Evolutionary conservation across 2,329 filamentous ascomycete species (phyloP), one percentile per base, ranked within the genome.

Genomic region (Endoconidiophora laricicola): DNA sequence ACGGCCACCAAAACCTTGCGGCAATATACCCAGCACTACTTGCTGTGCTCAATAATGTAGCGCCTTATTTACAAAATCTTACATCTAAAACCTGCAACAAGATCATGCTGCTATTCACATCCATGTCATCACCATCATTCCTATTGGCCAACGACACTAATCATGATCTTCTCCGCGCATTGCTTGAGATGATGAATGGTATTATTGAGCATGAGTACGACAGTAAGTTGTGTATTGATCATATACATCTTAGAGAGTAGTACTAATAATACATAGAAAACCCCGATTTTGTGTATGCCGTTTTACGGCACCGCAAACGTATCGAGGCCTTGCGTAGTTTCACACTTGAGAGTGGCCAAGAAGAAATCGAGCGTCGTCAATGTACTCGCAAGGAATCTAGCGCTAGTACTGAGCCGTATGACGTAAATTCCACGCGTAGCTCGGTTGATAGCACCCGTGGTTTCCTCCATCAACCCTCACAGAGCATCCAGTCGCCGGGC

Each of bases 91-190:
- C 86, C 14, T 84, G 85, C 60, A 79, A 81, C 2, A 94, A 87
- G 61, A 68, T 96, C 26, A 71, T 96, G 57, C 87, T 95, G 58
- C 70, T 96, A 0, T 94, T 93, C 61, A 78, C 79, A 3, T 91
- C 85, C 33, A 94, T 96, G 84, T 93, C 90, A 6, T 85, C 87
- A 0, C 90, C 91, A 0, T 86, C 84, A 29, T 98, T 96, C 61
- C 68, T 98, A 7, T 70, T 96, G 16, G 86, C 86, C 6, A 96
- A 94, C 58, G 91, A 98, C 52, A 83, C 77, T 37, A 98, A 98
- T 56, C 85, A 96, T 60, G 69, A 71, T 29, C 74, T 96, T 3
- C 70, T 98, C 5, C 75, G 79, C 45, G 88, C 87, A 0, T 66
- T 96, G 23, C 70, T 98, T 7, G 86, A 95, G 60, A 88, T 86